Conservation (phyloP, 257 asterid genomes). For the Capsicum pubescens region DNA sequence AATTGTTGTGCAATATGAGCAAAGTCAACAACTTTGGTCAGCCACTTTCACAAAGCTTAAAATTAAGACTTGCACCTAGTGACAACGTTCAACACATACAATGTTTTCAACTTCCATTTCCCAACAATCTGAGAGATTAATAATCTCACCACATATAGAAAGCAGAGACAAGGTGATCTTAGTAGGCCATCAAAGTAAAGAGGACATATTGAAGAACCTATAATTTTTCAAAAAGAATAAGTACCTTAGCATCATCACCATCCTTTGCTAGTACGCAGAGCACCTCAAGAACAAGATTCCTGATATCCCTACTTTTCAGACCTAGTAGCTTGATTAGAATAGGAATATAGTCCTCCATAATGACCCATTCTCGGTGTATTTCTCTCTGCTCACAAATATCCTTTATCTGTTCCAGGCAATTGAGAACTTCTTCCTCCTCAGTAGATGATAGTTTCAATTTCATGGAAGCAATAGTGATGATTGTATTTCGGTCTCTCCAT, state of each 20-base stretch:
- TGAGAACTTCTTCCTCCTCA: constrained; percentile 52
- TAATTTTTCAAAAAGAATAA: background rate
- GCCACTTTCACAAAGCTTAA: background rate
- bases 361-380: constrained; percentile 63
- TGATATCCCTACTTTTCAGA: constrained; percentile 54
- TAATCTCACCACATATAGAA: constrained; percentile 13
- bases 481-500: constrained; percentile 72
- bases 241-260: constrained; percentile 66
- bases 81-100: background rate
- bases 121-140: constrained; percentile 3
- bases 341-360: constrained; percentile 66
- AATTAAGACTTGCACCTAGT: background rate
- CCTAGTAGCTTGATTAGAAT: constrained; percentile 53
- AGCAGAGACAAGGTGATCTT: background rate
- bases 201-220: background rate
- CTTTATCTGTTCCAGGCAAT: constrained; percentile 47
- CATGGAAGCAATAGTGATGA: constrained; percentile 56
- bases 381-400: constrained; percentile 66
- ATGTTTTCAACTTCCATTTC: constrained; percentile 13
- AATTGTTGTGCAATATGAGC: background rate
- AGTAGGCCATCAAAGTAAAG: constrained; percentile 1
- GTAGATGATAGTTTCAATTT: constrained; percentile 48
- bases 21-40: constrained; percentile 16
- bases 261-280: constrained; percentile 62
- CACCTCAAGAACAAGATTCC: constrained; percentile 52